Evolutionary conservation across 345 rosid species (phyloP).

Genomic region (Crucihimalaya himalaica): DNA sequence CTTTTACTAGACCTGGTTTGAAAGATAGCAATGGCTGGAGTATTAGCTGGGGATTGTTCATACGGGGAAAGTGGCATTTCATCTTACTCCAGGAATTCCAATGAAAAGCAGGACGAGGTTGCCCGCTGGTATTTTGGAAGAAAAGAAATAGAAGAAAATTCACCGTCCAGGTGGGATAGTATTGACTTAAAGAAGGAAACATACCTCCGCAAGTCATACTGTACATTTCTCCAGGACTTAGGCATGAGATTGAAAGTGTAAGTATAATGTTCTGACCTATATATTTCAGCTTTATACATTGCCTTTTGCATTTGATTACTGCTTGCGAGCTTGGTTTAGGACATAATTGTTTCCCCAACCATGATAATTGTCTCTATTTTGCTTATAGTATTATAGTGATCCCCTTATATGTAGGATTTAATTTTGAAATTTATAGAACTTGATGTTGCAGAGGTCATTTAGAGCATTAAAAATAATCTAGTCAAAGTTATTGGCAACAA

Average conservation of each 20-base stretch:
- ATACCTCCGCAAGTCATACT: constrained; percentile 88
- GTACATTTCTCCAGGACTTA: constrained; percentile 94
- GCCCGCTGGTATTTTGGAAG: constrained; percentile 87
- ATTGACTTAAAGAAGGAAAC: constrained; percentile 97
- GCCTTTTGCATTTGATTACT: constrained; percentile 4
- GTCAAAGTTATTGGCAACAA: constrained; percentile 15
- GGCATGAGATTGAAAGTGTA: constrained; percentile 99
- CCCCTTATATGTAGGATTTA: background rate
- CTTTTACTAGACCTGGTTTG: constrained; percentile 12
- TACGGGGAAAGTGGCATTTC: constrained; percentile 52
- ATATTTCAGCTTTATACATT: background rate
- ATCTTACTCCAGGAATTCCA: constrained; percentile 48
- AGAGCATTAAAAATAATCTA: background rate
- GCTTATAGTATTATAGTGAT: background rate
- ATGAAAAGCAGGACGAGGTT: constrained; percentile 59
- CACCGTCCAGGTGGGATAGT: constrained; percentile 89
- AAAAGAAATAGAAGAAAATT: constrained; percentile 86
- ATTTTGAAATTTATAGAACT: constrained; percentile 3
- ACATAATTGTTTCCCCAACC: background rate
- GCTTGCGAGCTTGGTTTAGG: constrained; percentile 9
- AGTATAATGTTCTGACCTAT: constrained; percentile 36
- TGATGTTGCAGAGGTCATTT: constrained; percentile 7
- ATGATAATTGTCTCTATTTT: background rate
- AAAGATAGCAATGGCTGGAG: constrained; percentile 49
- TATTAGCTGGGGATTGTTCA: constrained; percentile 50